Conservation (phyloP, 192 early-diverging fungal genomes). For the Backusella tarrabulga region DNA sequence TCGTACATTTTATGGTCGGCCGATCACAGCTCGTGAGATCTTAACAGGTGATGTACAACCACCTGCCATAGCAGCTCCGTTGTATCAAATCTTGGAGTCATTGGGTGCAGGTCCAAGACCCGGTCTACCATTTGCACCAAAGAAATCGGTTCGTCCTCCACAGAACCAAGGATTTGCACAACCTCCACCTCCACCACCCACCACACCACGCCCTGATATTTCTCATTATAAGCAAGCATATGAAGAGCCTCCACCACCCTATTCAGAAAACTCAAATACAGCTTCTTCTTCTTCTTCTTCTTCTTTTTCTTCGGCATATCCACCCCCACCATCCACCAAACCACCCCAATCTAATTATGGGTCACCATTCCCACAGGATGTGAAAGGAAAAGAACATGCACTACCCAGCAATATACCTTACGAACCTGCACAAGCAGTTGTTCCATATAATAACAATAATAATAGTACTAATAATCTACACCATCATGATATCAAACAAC, state of each 20-base stretch:
- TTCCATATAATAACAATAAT: not conserved
- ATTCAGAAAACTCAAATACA: not conserved
- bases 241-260: conserved; percentile 9
- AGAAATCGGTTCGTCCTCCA: not conserved
- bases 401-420: not conserved
- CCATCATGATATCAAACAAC: not conserved
- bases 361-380: not conserved
- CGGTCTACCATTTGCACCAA: conserved; percentile 12
- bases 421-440: not conserved
- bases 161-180: not conserved
- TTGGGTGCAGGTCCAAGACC: conserved; percentile 19
- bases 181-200: not conserved
- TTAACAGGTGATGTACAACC: conserved; percentile 48
- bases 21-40: conserved; percentile 19
- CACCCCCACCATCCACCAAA: not conserved
- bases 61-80: conserved; percentile 68
- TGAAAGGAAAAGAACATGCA: not conserved
- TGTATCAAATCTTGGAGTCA: conserved; percentile 68
- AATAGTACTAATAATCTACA: not conserved
- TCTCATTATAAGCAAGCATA: not conserved
- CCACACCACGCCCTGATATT: not conserved
- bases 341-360: not conserved
- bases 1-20: conserved; percentile 17
- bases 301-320: not conserved
- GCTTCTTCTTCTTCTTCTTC: not conserved